Conservation (phyloP, 345 rosid genomes). For the Euclidium syriacum region DNA sequence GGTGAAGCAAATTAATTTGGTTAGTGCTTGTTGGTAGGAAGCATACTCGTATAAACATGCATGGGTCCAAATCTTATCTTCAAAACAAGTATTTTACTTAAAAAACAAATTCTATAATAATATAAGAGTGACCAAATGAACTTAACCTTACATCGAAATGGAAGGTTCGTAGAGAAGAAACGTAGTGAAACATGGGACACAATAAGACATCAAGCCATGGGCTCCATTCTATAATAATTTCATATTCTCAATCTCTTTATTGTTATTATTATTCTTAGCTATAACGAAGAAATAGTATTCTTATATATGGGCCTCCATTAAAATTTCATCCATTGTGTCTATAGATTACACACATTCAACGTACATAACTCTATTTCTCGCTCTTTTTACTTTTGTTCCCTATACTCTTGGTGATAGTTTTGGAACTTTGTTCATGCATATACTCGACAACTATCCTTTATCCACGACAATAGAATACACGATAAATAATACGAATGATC, state of each 20-base stretch:
- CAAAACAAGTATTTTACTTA: not conserved
- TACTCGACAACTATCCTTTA: slow-evolving; percentile 3
- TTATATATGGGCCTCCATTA: slow-evolving; percentile 31
- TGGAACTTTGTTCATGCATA: slow-evolving; percentile 13
- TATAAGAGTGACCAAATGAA: not conserved
- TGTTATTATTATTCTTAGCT: not conserved
- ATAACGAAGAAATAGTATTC: not conserved
- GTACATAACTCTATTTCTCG: slow-evolving; percentile 14
- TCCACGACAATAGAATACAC: not conserved
- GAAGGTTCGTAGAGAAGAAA: slow-evolving; percentile 20
- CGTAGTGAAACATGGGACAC: slow-evolving; percentile 18
- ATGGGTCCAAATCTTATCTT: slow-evolving; percentile 28
- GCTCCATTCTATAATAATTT: slow-evolving; percentile 6
- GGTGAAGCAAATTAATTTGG: not conserved
- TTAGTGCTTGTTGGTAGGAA: slow-evolving; percentile 28
- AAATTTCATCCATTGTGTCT: not conserved
- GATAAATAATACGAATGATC: not conserved
- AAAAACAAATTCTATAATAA: not conserved
- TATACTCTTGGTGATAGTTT: not conserved
- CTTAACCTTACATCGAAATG: slow-evolving; percentile 15
- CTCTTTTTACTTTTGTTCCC: not conserved
- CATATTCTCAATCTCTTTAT: slow-evolving; percentile 1
- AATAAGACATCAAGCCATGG: slow-evolving; percentile 28
- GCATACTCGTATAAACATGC: slow-evolving; percentile 20
- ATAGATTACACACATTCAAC: slow-evolving; percentile 24